These are phyloP conservation scores for Aspergillus sp. DNA, from an alignment of 2,329 filamentous ascomycete species.

Conservation along the genomic window DNA sequence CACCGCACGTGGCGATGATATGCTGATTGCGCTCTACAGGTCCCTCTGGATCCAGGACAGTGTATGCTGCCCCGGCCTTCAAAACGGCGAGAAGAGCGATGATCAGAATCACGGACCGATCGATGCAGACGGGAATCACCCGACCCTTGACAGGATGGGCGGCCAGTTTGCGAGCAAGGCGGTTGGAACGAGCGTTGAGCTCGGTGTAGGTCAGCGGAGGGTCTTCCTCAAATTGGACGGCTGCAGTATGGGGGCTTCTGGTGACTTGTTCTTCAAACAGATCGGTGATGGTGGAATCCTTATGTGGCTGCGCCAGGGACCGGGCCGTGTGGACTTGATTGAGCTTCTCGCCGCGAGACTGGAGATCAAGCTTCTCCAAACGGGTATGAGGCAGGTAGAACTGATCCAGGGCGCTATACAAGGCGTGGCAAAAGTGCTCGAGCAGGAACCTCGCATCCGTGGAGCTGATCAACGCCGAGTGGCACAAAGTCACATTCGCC, in stretches of 20 bases:
- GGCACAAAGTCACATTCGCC: neutral
- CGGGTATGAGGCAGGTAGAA: neutral
- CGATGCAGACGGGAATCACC: conserved; percentile 1
- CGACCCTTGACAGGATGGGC: neutral
- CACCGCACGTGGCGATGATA: neutral
- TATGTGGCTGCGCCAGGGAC: neutral
- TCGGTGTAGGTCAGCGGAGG: neutral
- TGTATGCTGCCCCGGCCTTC: conserved; percentile 11
- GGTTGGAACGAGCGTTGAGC: neutral
- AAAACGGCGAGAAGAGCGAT: conserved; percentile 7
- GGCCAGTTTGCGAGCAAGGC: conserved; percentile 1
- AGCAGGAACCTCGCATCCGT: neutral
- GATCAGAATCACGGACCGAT: conserved; percentile 1
- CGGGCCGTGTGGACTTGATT: neutral
- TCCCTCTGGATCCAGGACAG: conserved; percentile 7
- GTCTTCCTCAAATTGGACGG: conserved; percentile 1
- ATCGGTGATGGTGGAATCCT: neutral
- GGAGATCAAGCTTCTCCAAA: neutral
- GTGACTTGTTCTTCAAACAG: conserved; percentile 2
- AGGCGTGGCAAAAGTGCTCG: neutral
- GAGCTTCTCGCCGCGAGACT: neutral
- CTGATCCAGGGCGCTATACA: neutral
- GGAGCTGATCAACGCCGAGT: neutral
- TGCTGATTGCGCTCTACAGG: conserved; percentile 3
- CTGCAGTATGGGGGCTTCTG: neutral